phyloP scores from a whole-genome alignment of 2,329 filamentous ascomycete genomes.

The Phyllosticta citriasiana region DNA sequence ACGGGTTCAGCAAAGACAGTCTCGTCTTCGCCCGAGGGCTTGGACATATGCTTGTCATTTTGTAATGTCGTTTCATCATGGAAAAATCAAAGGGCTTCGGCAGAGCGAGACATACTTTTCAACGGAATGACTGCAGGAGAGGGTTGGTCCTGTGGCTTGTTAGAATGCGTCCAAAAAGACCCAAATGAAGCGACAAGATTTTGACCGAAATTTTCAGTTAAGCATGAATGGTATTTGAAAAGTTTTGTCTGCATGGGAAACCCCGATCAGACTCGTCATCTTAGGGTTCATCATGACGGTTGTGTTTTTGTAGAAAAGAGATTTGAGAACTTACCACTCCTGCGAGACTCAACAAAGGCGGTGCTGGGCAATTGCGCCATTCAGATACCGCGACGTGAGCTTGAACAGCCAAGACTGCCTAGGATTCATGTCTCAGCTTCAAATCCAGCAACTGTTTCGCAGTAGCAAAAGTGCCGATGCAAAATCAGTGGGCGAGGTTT shows the following conservation, averaged over 20 bases:
- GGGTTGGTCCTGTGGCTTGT: background rate
- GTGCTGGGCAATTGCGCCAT: background rate
- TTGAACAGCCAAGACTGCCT: background rate
- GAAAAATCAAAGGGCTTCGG: constrained; percentile 19
- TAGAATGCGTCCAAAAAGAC: constrained; percentile 6
- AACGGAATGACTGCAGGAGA: constrained; percentile 13
- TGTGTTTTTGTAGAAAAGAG: constrained; percentile 15
- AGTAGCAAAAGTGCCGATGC: background rate
- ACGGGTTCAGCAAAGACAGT: constrained; percentile 27
- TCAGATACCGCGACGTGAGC: background rate
- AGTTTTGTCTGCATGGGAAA: constrained; percentile 60
- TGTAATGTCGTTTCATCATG: constrained; percentile 76
- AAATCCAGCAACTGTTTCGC: background rate
- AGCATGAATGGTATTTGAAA: constrained; percentile 66
- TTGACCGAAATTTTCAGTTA: constrained; percentile 27
- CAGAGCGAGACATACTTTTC: constrained; percentile 7
- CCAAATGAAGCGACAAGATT: background rate
- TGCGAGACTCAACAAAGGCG: background rate
- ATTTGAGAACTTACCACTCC: constrained; percentile 9
- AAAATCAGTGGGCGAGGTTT: constrained; percentile 96
- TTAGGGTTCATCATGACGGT: constrained; percentile 43
- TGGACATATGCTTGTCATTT: constrained; percentile 97
- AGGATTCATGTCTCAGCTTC: background rate
- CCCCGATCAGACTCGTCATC: constrained; percentile 74
- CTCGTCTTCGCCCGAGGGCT: constrained; percentile 50